Percentiles rank a stretch among this genome's conserved stretches.
Conservation (phyloP, 1,139 yeast genomes). For the Saccharomyces hybrid region DNA sequence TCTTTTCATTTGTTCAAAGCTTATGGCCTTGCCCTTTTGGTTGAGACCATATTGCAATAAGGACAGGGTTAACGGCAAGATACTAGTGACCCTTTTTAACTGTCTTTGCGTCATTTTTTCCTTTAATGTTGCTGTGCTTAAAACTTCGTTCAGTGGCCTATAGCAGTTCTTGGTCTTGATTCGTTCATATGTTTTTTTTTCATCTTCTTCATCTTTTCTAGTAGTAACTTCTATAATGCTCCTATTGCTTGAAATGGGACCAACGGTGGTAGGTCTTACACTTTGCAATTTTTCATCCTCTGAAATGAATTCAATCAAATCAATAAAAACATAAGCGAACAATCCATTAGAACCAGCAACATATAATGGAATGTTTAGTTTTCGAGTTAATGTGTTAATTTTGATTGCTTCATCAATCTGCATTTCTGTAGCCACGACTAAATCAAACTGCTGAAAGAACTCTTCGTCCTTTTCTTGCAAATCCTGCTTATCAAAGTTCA, state of each 20-base stretch:
- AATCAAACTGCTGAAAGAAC: slow-evolving; percentile 54
- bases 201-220: slow-evolving; percentile 33
- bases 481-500: slow-evolving; percentile 35
- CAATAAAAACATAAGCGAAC: slow-evolving; percentile 75
- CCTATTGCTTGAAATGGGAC: slow-evolving; percentile 41
- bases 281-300: slow-evolving; percentile 45
- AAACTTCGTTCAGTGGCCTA: slow-evolving; percentile 35
- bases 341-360: slow-evolving; percentile 67
- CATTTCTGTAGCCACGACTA: slow-evolving; percentile 71
- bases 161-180: slow-evolving; percentile 52
- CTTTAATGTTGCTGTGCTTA: slow-evolving; percentile 35
- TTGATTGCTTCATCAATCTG: slow-evolving; percentile 33
- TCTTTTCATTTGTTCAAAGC: slow-evolving; percentile 27
- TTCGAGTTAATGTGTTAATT: slow-evolving; percentile 50
- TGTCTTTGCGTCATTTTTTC: slow-evolving; percentile 47
- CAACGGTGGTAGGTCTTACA: slow-evolving; percentile 38
- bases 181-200: slow-evolving; percentile 39
- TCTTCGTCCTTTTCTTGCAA: slow-evolving; percentile 32
- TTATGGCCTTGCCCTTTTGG: slow-evolving; percentile 2
- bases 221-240: slow-evolving; percentile 44
- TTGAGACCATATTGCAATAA: slow-evolving; percentile 23
- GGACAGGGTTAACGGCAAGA: slow-evolving; percentile 57
- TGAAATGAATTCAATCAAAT: slow-evolving; percentile 55
- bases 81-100: slow-evolving; percentile 48
- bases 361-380: slow-evolving; percentile 55